Conservation (phyloP, 2,329 filamentous ascomycete genomes). For the Fusarium dlaminii region DNA sequence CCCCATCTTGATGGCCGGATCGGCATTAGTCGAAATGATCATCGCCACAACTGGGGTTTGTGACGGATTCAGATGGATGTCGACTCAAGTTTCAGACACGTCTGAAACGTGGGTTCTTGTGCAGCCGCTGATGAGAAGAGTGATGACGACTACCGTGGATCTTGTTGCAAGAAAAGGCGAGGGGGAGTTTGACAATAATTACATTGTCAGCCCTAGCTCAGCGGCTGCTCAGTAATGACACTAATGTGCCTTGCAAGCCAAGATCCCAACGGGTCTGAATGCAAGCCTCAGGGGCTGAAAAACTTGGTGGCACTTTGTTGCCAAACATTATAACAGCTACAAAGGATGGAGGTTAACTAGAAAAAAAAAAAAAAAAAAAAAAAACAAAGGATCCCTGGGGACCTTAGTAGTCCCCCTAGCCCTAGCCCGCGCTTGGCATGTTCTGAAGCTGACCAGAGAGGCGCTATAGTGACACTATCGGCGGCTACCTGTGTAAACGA, state of each 20-base stretch:
- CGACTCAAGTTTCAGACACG: conserved; percentile 24
- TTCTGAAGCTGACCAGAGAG: conserved; percentile 3
- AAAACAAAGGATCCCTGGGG: neutral
- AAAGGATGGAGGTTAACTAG: neutral
- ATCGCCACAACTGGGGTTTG: conserved; percentile 1
- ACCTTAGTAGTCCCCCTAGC: neutral
- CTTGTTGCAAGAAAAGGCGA: neutral
- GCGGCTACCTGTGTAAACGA: conserved; percentile 32
- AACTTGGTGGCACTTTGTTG: neutral
- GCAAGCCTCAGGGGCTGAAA: conserved; percentile 26
- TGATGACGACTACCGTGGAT: conserved; percentile 10
- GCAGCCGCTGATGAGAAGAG: conserved; percentile 3
- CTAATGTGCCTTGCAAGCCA: neutral
- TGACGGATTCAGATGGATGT: conserved; percentile 16
- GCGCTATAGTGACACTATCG: conserved; percentile 26
- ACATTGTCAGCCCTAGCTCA: neutral
- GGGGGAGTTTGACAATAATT: conserved; percentile 11
- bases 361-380: neutral
- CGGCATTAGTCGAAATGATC: neutral
- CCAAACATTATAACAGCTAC: neutral
- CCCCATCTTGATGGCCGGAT: neutral
- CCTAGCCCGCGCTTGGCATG: conserved; percentile 7
- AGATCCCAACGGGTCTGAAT: neutral
- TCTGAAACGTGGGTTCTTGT: conserved; percentile 25
- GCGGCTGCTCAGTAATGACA: neutral